Conservation (phyloP, 2,329 filamentous ascomycete genomes). For the Penicillium sp. region DNA sequence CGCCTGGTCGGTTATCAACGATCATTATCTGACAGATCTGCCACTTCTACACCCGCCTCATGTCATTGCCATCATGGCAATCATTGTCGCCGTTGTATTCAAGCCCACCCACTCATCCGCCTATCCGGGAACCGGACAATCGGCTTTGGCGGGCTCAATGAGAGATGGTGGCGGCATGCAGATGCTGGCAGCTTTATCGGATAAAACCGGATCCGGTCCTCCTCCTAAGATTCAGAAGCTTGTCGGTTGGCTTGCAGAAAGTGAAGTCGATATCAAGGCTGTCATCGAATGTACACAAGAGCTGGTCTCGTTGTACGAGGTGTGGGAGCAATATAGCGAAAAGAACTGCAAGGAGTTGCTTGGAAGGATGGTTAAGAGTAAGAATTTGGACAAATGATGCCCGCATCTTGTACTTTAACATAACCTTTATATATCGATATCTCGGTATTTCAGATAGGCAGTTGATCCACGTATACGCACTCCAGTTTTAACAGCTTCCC, state of each 20-base stretch:
- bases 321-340: slow-evolving; percentile 65
- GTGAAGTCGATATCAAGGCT: slow-evolving; percentile 76
- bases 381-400: slow-evolving; percentile 55
- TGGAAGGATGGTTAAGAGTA: slow-evolving; percentile 60
- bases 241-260: slow-evolving; percentile 80
- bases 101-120: slow-evolving; percentile 56
- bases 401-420: not conserved
- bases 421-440: not conserved
- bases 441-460: not conserved
- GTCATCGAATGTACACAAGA: slow-evolving; percentile 90
- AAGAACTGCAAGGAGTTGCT: slow-evolving; percentile 64
- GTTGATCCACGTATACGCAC: not conserved
- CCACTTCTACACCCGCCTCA: slow-evolving; percentile 83
- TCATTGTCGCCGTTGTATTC: slow-evolving; percentile 79
- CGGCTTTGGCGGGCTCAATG: slow-evolving; percentile 34
- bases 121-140: slow-evolving; percentile 33
- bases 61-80: slow-evolving; percentile 79
- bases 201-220: slow-evolving; percentile 30
- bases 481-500: not conserved
- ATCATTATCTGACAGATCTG: slow-evolving; percentile 90
- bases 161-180: slow-evolving; percentile 37
- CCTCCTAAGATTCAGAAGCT: slow-evolving; percentile 59
- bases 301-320: slow-evolving; percentile 82
- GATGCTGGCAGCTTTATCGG: slow-evolving; percentile 35
- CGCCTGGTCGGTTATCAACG: slow-evolving; percentile 82